phyloP scores from a whole-genome alignment of 495 filamentous ascomycete genomes.

The Talaromyces thailandensis region DNA sequence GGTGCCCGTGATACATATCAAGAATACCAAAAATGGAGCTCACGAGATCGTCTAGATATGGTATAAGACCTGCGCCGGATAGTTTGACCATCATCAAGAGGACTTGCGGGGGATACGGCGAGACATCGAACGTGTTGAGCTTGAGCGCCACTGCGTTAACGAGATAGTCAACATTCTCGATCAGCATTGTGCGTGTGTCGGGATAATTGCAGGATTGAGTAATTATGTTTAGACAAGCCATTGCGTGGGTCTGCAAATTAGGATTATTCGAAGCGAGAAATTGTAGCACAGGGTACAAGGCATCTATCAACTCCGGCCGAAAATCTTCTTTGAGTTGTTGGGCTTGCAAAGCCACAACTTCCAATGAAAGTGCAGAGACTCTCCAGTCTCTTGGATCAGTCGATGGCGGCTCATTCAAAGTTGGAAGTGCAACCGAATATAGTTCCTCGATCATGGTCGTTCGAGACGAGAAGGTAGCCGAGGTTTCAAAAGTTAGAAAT shows the following conservation, averaged over 20 bases:
- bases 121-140: slow-evolving; percentile 84
- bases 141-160: slow-evolving; percentile 85
- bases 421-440: slow-evolving; percentile 63
- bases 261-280: slow-evolving; percentile 66
- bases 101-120: slow-evolving; percentile 82
- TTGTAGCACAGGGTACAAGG: slow-evolving; percentile 81
- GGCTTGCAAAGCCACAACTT: slow-evolving; percentile 64
- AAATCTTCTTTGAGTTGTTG: slow-evolving; percentile 60
- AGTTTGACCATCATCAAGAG: slow-evolving; percentile 90
- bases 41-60: slow-evolving; percentile 86
- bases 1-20: slow-evolving; percentile 90
- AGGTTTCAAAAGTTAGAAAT: slow-evolving; percentile 45
- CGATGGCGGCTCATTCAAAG: slow-evolving; percentile 44
- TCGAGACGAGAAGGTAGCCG: slow-evolving; percentile 38
- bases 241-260: slow-evolving; percentile 69
- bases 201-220: slow-evolving; percentile 66
- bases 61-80: slow-evolving; percentile 70
- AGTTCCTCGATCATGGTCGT: slow-evolving; percentile 62
- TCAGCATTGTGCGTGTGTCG: slow-evolving; percentile 66
- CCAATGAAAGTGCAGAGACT: slow-evolving; percentile 59
- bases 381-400: slow-evolving; percentile 58
- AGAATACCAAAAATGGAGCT: slow-evolving; percentile 83
- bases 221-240: slow-evolving; percentile 72
- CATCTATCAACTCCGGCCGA: slow-evolving; percentile 78
- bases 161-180: slow-evolving; percentile 94